Evolutionary conservation across 768 basidiomycete species (phyloP), one percentile per base, ranked within the genome.

Genomic region (Thelephora ganbajun): DNA sequence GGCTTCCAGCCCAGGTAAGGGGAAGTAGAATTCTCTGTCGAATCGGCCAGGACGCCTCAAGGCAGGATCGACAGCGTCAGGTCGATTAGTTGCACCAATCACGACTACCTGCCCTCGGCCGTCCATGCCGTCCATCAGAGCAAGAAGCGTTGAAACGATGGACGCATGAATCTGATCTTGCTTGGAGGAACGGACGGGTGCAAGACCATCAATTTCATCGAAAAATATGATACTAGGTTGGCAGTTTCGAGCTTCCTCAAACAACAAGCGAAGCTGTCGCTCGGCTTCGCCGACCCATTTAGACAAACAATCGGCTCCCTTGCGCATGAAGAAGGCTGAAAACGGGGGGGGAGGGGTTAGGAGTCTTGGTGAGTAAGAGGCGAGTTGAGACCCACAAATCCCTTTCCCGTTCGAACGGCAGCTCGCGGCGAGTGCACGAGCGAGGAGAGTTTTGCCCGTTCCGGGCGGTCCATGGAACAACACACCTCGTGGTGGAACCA

Each of bases 271-370:
- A 2, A 99, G 73, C 61, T 97, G 94, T 1, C 96, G 80, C 60
- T 98, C 96, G 5, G 96, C 94, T 66, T 99, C 96, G 46, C 96
- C 96, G 11, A 99, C 96, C 94, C 94, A 99, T 68, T 99, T 99
- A 6, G 91, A 93, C 23, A 98, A 72, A 54, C 87, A 89, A 63
- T 99, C 96, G 33, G 96, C 96, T 16, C 96, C 96, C 66, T 99
- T 99, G 44, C 96, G 83, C 96, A 99, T 98, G 72, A 94, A 99
- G 70, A 99, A 99, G 1, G 96, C 92, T 93, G 54, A 0, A 13
- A 22, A 18, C 36, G 26, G 45, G 45, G n/a, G n/a, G 18, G 20
- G 33, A 49, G 11, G 11, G 23, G 22, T 9, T 23, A 35, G 47
- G 16, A 50, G 44, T 26, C 47, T 23, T 16, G 16, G 46, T 39